Conservation (phyloP, 192 early-diverging fungal genomes). For the Coemansia sp. region DNA sequence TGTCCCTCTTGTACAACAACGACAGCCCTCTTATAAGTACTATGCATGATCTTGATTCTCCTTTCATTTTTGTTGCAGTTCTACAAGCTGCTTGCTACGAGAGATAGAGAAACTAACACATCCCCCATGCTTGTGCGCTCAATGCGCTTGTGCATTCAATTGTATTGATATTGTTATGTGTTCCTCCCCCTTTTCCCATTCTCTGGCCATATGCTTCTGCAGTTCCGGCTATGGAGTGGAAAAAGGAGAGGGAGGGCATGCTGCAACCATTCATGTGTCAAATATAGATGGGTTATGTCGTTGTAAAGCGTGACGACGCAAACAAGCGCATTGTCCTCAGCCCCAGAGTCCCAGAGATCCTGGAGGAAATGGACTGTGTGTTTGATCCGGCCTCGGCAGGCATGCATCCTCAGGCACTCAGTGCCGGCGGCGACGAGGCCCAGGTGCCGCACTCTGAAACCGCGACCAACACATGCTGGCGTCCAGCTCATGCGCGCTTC, state of each 20-base stretch:
- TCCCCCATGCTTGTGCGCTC: background rate
- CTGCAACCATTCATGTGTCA: background rate
- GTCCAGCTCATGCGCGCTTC: slow-evolving; percentile 51
- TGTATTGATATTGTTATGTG: background rate
- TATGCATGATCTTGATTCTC: background rate
- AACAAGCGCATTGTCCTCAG: slow-evolving; percentile 39
- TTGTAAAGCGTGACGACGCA: slow-evolving; percentile 48
- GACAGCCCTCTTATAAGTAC: background rate
- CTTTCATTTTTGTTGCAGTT: background rate
- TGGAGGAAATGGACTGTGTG: slow-evolving; percentile 24
- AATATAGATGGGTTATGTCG: slow-evolving; percentile 49
- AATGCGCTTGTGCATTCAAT: slow-evolving; percentile 2
- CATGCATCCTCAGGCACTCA: slow-evolving; percentile 15
- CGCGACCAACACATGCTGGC: slow-evolving; percentile 41
- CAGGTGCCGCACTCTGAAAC: slow-evolving; percentile 14
- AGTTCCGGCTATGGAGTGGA: background rate
- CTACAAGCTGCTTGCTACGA: background rate
- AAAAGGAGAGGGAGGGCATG: background rate
- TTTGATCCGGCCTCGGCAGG: slow-evolving; percentile 18
- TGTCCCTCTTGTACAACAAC: background rate
- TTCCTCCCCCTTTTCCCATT: background rate
- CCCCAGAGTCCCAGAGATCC: slow-evolving; percentile 38
- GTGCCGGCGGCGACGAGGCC: slow-evolving; percentile 1
- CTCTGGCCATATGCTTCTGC: background rate
- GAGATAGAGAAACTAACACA: background rate